Percentiles rank a stretch among this genome's conserved stretches.
phyloP scores from a whole-genome alignment of 257 asterid genomes.

The Dorcoceras hygrometricum region DNA sequence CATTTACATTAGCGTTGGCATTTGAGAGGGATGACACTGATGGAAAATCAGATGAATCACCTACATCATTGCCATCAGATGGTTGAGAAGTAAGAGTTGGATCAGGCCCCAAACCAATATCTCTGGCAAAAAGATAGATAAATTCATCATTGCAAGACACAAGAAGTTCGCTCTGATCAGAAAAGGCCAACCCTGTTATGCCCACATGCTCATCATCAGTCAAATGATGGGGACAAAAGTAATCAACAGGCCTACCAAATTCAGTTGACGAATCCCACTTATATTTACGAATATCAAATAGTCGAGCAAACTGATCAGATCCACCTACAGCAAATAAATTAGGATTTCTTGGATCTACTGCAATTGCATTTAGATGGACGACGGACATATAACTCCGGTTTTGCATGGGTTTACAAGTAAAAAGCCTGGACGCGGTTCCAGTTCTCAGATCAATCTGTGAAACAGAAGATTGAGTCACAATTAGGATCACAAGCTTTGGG shows the following conservation, averaged over 20 bases:
- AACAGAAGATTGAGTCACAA: constrained; percentile 22
- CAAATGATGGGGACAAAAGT: constrained; percentile 74
- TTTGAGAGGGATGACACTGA: constrained; percentile 30
- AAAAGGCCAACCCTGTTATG: constrained; percentile 89
- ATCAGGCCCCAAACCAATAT: constrained; percentile 63
- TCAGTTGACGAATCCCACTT: constrained; percentile 65
- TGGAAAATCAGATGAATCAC: constrained; percentile 33
- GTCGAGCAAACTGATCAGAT: constrained; percentile 74
- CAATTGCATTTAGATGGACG: constrained; percentile 61
- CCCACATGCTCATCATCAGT: constrained; percentile 53
- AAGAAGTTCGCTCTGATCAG: constrained; percentile 89
- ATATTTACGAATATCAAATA: constrained; percentile 75
- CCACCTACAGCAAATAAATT: constrained; percentile 85
- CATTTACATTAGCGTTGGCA: constrained; percentile 29
- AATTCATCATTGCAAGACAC: constrained; percentile 73
- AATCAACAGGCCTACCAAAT: constrained; percentile 66
- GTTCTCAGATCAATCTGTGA: constrained; percentile 85
- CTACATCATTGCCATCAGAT: constrained; percentile 36
- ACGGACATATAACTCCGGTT: constrained; percentile 30
- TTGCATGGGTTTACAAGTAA: constrained; percentile 58
- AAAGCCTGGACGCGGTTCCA: constrained; percentile 54
- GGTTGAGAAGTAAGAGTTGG: constrained; percentile 35
- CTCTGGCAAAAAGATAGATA: constrained; percentile 77
- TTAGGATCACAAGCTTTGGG: constrained; percentile 15
- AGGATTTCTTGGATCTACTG: constrained; percentile 89